phyloP scores from a whole-genome alignment of 73 alveolate genomes.

The Paramecium caudatum region DNA sequence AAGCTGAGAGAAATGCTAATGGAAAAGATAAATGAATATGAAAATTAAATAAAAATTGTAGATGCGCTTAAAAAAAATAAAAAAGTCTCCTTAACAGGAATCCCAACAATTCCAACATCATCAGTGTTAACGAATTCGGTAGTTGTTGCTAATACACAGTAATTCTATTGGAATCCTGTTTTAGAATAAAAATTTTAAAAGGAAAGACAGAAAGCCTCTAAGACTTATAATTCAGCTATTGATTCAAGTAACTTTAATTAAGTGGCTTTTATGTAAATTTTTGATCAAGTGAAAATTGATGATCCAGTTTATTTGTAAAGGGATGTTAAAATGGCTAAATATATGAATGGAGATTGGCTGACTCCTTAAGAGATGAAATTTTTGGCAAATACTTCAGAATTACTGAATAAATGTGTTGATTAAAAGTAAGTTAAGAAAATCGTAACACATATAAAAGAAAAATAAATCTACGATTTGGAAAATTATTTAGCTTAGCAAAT shows the following conservation, averaged over 20 bases:
- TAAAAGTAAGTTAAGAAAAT: slow-evolving; percentile 51
- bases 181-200: slow-evolving; percentile 36
- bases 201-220: slow-evolving; percentile 37
- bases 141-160: neutral
- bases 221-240: slow-evolving; percentile 48
- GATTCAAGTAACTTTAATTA: slow-evolving; percentile 53
- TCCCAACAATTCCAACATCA: neutral
- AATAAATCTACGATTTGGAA: slow-evolving; percentile 38
- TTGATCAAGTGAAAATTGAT: slow-evolving; percentile 54
- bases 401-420: slow-evolving; percentile 73
- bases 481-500: neutral
- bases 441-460: slow-evolving; percentile 12
- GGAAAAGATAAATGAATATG: slow-evolving; percentile 74
- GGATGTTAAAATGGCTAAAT: slow-evolving; percentile 55
- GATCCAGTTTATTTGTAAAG: slow-evolving; percentile 51
- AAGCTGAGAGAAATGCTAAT: slow-evolving; percentile 67
- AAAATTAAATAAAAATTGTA: slow-evolving; percentile 60
- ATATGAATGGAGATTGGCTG: slow-evolving; percentile 72
- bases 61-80: slow-evolving; percentile 33
- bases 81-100: slow-evolving; percentile 22
- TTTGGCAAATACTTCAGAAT: slow-evolving; percentile 73
- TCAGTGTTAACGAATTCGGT: neutral
- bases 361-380: slow-evolving; percentile 72
- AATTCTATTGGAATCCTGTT: slow-evolving; percentile 16
- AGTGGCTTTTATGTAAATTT: slow-evolving; percentile 47